Evolutionary conservation across 2,329 filamentous ascomycete species (phyloP), one percentile per base, ranked within the genome.

Genomic region (Penicillium sumatraense): DNA sequence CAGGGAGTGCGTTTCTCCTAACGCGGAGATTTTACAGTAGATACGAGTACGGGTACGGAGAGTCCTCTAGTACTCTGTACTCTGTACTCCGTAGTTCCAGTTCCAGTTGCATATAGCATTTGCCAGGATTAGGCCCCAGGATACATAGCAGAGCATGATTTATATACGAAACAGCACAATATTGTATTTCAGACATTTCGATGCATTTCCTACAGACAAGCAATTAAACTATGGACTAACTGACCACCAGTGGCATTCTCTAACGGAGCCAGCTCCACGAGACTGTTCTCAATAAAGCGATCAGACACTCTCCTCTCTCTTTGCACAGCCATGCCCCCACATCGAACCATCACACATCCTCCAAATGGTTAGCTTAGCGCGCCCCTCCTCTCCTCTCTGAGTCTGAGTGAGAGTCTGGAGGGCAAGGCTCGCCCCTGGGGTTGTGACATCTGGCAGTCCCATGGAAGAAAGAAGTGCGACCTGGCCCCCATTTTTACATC

Each of bases 1-100:
- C 76, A 79, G 35, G 85, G 84, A 3, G 81, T 88, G 60, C 79
- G 81, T 50, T 87, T 87, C 72, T 73, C 72, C 21, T 76, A 60
- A 60, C n/a, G 3, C 21, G 14, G 11, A 24, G 11, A 8, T 14
- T 13, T 14, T 23, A 11, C 10, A 16, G n/a, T 10, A 5, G 16
- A 27, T 27, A 11, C 13, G 13, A 4, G 13, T 38, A 7, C n/a
- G n/a, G n/a, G n/a, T n/a, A n/a, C n/a, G n/a, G n/a, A n/a, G n/a
- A n/a, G n/a, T n/a, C n/a, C n/a, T n/a, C n/a, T n/a, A n/a, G n/a
- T n/a, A n/a, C n/a, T n/a, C n/a, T n/a, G n/a, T n/a, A n/a, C n/a
- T n/a, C n/a, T n/a, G n/a, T n/a, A n/a, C n/a, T n/a, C n/a, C n/a
- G n/a, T n/a, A n/a, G n/a, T n/a, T n/a, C n/a, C n/a, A n/a, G n/a